phyloP scores from a whole-genome alignment of 495 filamentous ascomycete genomes.

The Penicillium alfredii region DNA sequence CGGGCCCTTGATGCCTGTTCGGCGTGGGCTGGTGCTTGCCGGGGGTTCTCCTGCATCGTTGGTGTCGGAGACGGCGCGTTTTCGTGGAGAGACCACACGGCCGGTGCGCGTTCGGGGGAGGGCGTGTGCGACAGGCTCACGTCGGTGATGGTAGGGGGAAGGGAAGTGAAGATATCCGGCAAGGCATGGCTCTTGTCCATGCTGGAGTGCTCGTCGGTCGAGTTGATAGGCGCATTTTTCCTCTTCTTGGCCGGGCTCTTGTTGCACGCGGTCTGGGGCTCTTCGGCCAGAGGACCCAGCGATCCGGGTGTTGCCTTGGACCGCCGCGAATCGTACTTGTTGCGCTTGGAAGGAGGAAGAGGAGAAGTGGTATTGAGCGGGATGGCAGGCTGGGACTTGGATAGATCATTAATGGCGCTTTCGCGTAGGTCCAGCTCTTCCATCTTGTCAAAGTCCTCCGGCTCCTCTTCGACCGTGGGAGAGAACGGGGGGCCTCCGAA shows the following conservation, averaged over 20 bases:
- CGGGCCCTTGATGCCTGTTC: slow-evolving; percentile 34
- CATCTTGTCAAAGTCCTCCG: slow-evolving; percentile 28
- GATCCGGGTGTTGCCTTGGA: slow-evolving; percentile 19
- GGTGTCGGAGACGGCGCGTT: slow-evolving; percentile 17
- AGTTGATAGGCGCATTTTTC: slow-evolving; percentile 12
- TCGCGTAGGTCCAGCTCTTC: slow-evolving; percentile 25
- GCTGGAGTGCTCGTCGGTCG: slow-evolving; percentile 4
- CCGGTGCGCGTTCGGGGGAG: slow-evolving; percentile 26
- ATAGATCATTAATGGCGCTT: slow-evolving; percentile 14
- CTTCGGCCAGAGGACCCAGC: slow-evolving; percentile 21
- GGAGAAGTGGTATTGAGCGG: slow-evolving; percentile 18
- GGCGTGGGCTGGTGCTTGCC: slow-evolving; percentile 29
- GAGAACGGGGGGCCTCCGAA: slow-evolving; percentile 33
- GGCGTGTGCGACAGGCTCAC: slow-evolving; percentile 28
- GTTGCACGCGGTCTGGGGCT: slow-evolving; percentile 11
- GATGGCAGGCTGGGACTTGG: slow-evolving; percentile 5
- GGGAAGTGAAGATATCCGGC: slow-evolving; percentile 25
- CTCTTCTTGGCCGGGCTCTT: slow-evolving; percentile 23
- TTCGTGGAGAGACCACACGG: slow-evolving; percentile 27
- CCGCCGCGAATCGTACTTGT: slow-evolving; percentile 20
- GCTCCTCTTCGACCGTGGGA: slow-evolving; percentile 37
- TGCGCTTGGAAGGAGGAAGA: slow-evolving; percentile 13
- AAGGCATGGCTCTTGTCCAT: slow-evolving; percentile 8
- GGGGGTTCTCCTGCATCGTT: slow-evolving; percentile 15
- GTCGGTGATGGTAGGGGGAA: slow-evolving; percentile 18